phyloP scores from a whole-genome alignment of 768 basidiomycete genomes.

The Daedaleopsis nitida region DNA sequence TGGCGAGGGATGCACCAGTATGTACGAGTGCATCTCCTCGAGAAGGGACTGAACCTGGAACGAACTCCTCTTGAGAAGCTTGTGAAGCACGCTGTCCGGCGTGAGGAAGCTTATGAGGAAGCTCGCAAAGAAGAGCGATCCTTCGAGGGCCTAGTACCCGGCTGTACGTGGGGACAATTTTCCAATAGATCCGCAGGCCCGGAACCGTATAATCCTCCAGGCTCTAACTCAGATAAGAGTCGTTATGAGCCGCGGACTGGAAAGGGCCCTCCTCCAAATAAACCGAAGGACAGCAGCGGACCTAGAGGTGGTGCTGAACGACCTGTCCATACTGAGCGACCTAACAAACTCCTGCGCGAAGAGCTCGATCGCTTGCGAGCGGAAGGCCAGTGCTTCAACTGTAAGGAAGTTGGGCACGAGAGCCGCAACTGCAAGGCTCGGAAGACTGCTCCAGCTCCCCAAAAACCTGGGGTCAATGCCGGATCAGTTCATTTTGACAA shows the following conservation, averaged over 20 bases:
- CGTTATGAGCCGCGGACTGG: not conserved
- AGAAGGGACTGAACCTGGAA: slow-evolving; percentile 18
- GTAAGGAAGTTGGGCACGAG: slow-evolving; percentile 15
- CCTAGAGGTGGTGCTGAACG: not conserved
- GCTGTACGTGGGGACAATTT: slow-evolving; percentile 4
- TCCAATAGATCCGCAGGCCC: not conserved
- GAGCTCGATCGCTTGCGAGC: slow-evolving; percentile 6
- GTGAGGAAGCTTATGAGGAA: not conserved
- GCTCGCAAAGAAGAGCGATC: not conserved
- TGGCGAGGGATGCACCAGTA: slow-evolving; percentile 17
- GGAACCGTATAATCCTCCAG: not conserved
- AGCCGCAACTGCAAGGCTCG: slow-evolving; percentile 5
- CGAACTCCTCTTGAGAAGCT: not conserved
- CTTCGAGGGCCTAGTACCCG: not conserved
- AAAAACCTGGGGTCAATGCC: not conserved
- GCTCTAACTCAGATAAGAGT: not conserved
- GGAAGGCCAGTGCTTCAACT: slow-evolving; percentile 15
- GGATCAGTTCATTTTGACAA: slow-evolving; percentile 2
- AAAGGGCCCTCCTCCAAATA: not conserved
- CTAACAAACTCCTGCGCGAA: not conserved
- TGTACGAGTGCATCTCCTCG: slow-evolving; percentile 22
- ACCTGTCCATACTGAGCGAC: not conserved
- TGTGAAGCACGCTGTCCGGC: not conserved
- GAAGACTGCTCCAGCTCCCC: slow-evolving; percentile 11
- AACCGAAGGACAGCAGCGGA: not conserved